phyloP scores from a whole-genome alignment of 352 stramenopile species.

The Globisporangium perplexum region DNA sequence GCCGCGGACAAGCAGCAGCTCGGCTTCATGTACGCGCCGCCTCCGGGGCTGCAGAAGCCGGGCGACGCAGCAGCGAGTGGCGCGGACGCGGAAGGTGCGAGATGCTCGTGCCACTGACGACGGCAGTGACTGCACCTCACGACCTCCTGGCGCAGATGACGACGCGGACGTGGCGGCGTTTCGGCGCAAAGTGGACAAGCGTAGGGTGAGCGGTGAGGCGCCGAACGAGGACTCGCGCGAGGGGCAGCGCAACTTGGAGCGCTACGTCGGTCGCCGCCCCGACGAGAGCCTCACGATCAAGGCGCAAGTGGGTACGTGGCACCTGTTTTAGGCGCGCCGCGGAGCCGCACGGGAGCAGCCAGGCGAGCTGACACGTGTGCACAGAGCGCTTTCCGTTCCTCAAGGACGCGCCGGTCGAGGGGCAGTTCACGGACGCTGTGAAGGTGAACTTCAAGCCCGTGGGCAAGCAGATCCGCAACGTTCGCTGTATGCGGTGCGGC shows the following conservation, averaged over 20 bases:
- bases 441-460: slow-evolving; percentile 87
- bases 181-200: slow-evolving; percentile 39
- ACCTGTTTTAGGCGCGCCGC: too few species aligned
- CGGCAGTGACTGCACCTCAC: slow-evolving; percentile 14
- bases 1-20: slow-evolving; percentile 49
- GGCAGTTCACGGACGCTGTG: slow-evolving; percentile 73
- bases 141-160: neutral
- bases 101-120: neutral
- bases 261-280: slow-evolving; percentile 59
- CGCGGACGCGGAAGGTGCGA: neutral
- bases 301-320: slow-evolving; percentile 59
- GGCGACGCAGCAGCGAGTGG: slow-evolving; percentile 29
- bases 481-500: slow-evolving; percentile 74
- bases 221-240: slow-evolving; percentile 13
- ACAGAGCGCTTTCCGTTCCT: slow-evolving; percentile 84
- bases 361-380: too few species aligned
- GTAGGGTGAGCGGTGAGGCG: slow-evolving; percentile 6
- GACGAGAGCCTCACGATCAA: slow-evolving; percentile 77
- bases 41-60: slow-evolving; percentile 50
- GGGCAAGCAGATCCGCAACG: slow-evolving; percentile 77
- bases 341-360: neutral
- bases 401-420: slow-evolving; percentile 84
- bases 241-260: slow-evolving; percentile 49
- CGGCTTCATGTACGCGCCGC: slow-evolving; percentile 69
- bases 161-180: slow-evolving; percentile 61